Conservation (phyloP, 2,329 filamentous ascomycete species). For the Aspergillus neotritici region DNA sequence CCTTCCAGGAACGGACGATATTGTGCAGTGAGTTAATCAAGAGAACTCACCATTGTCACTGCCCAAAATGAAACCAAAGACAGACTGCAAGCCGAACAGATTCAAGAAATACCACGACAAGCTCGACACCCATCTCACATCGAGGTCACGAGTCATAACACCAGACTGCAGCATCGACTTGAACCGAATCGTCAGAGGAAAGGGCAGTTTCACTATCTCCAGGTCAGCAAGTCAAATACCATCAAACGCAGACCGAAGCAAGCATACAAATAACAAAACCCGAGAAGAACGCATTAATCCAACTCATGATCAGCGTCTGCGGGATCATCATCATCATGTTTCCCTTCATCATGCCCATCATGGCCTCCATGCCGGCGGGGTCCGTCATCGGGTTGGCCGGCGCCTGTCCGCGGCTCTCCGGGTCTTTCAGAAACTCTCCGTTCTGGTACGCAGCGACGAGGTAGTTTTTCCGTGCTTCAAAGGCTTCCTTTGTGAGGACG, state of each 20-base stretch:
- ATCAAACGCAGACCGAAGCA: background rate
- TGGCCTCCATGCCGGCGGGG: slow-evolving; percentile 94
- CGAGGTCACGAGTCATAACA: slow-evolving; percentile 90
- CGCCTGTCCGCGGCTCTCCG: slow-evolving; percentile 76
- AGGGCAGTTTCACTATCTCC: slow-evolving; percentile 78
- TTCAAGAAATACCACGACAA: slow-evolving; percentile 99
- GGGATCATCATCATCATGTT: slow-evolving; percentile 99
- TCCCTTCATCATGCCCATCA: slow-evolving; percentile 99
- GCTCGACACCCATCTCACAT: slow-evolving; percentile 97
- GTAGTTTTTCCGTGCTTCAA: slow-evolving; percentile 72
- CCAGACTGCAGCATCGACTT: slow-evolving; percentile 99
- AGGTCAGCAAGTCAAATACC: slow-evolving; percentile 7
- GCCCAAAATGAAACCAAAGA: slow-evolving; percentile 94
- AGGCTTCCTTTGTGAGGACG: slow-evolving; percentile 70
- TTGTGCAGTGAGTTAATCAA: background rate
- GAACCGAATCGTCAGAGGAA: slow-evolving; percentile 96
- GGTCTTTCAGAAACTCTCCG: slow-evolving; percentile 84
- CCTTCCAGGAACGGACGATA: background rate
- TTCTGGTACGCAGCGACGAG: slow-evolving; percentile 76
- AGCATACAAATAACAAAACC: slow-evolving; percentile 90
- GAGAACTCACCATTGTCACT: slow-evolving; percentile 78
- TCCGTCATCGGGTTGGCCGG: slow-evolving; percentile 92
- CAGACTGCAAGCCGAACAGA: slow-evolving; percentile 90
- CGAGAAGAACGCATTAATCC: slow-evolving; percentile 99
- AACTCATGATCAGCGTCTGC: slow-evolving; percentile 98